Conservation (phyloP, 2,329 filamentous ascomycete species). For the Fusarium marasasianum region DNA sequence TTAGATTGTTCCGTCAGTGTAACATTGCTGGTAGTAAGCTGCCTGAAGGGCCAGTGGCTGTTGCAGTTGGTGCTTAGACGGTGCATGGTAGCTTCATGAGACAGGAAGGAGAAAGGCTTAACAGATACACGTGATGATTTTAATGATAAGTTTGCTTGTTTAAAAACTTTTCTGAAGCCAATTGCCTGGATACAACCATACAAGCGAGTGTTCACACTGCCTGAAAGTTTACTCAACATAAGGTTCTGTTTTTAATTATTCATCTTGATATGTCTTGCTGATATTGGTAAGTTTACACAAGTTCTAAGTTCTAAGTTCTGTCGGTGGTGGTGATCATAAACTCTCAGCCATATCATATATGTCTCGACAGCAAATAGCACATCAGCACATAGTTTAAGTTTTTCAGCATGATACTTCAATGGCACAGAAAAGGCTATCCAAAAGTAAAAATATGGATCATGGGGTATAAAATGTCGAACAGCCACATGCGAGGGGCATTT, state of each 20-base stretch:
- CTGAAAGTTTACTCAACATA: too few species aligned
- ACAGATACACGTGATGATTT: background rate
- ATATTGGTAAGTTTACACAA: background rate
- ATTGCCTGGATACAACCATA: background rate
- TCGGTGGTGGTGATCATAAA: background rate
- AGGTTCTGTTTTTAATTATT: too few species aligned
- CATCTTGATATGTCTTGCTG: background rate
- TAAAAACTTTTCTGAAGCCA: background rate
- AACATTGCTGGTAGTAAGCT: conserved; percentile 75
- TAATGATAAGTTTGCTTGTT: background rate
- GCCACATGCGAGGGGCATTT: background rate
- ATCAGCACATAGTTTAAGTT: background rate
- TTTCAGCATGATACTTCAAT: background rate
- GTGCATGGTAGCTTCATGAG: too few species aligned
- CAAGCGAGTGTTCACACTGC: too few species aligned
- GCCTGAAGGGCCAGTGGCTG: conserved; percentile 58
- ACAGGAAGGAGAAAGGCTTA: background rate
- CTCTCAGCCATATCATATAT: background rate
- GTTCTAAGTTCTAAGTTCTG: too few species aligned
- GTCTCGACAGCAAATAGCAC: background rate
- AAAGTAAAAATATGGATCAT: background rate
- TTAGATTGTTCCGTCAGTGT: conserved; percentile 80
- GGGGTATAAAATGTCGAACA: background rate
- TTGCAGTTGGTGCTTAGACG: background rate
- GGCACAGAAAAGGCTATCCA: background rate